Base-by-base conservation (phyloP, 2,329 filamentous ascomycete species). In the Davidsoniella eucalypti region DNA sequence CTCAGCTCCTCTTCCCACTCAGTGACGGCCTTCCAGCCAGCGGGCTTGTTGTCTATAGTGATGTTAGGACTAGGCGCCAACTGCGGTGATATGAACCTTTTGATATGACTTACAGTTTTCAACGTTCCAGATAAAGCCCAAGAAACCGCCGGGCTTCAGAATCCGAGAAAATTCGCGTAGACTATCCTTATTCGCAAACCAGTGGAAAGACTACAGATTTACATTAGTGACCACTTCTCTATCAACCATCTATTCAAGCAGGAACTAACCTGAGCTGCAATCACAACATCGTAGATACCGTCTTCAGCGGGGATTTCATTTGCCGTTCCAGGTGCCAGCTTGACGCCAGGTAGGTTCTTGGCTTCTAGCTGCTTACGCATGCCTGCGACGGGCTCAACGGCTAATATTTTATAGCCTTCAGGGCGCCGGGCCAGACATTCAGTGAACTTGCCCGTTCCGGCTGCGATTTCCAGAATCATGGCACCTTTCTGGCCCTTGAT, bases 91-190 rank as follows among this genome's bases (percentile, higher is more conserved):
- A n/a, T 33, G 42, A 10, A 18, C 9, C 7, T 17, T 3, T 14
- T 14, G 12, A 16, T 7, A 36, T 18, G 21, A 65, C 71, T 58
- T 63, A 80, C 80, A 84, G 55, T 83, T 78, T 60, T 85, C 81
- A 53, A 80, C 67, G 57, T 85, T 86, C 82, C 83, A 87, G 49
- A 87, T 78, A 61, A 84, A 62, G 12, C 77, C 82, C 25, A 87
- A 67, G 25, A 69, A 68, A 5, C 73, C 73, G 5, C 71, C 71
- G 0, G 76, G 76, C 57, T 72, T 73, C 44, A 87, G 63, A 0
- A 82, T 71, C 44, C 81, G 73, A 56, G 77, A 71, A n/a, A 87
- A 80, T 57, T 85, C 80, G 43, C 67, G 63, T 25, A 87, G 64
- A 0, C 80, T 67, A 36, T 75, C 69, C 40, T 33, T 43, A 18